A percentile compares a stretch with the other conserved stretches of the same genome.
Conservation (phyloP, 2,329 filamentous ascomycete genomes). For the Leptographium lundbergii region DNA sequence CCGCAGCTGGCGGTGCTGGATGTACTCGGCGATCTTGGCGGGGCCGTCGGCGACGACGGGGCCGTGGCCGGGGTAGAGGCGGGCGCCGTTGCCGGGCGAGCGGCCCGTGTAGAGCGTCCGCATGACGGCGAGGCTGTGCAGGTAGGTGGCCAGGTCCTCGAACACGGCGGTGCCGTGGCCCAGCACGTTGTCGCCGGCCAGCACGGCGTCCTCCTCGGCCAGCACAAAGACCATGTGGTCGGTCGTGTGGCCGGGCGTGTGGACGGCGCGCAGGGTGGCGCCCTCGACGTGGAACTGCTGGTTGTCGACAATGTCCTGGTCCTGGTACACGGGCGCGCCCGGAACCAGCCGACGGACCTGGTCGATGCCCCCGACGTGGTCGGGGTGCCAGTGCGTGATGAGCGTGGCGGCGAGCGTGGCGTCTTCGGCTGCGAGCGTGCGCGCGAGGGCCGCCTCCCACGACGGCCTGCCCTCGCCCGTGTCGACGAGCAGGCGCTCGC, state of each 20-base stretch:
- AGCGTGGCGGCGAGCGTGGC: conserved; percentile 57
- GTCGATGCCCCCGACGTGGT: conserved; percentile 74
- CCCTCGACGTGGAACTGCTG: conserved; percentile 37
- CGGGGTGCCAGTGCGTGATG: conserved; percentile 85
- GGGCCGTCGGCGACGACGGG: conserved; percentile 61
- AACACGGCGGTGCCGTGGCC: conserved; percentile 65
- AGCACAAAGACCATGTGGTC: conserved; percentile 58
- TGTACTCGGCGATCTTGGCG: conserved; percentile 67
- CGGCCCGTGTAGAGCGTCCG: conserved; percentile 44
- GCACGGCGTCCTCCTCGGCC: conserved; percentile 52
- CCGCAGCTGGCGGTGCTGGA: conserved; percentile 64
- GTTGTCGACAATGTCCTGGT: conserved; percentile 35
- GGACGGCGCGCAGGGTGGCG: conserved; percentile 47
- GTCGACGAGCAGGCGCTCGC: conserved; percentile 68
- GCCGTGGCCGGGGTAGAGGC: conserved; percentile 82
- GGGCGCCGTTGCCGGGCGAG: conserved; percentile 36
- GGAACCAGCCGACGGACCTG: conserved; percentile 50
- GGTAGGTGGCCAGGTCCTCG: conserved; percentile 51
- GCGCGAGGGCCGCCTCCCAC: conserved; percentile 57
- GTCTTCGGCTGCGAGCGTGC: conserved; percentile 53
- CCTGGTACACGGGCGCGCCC: conserved; percentile 47
- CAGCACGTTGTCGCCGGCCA: conserved; percentile 64
- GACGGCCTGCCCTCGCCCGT: conserved; percentile 69
- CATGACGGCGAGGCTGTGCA: conserved; percentile 51
- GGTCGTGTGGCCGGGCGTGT: conserved; percentile 56